Conservation (phyloP, 1,139 yeast species). For the Pichia sp. region DNA sequence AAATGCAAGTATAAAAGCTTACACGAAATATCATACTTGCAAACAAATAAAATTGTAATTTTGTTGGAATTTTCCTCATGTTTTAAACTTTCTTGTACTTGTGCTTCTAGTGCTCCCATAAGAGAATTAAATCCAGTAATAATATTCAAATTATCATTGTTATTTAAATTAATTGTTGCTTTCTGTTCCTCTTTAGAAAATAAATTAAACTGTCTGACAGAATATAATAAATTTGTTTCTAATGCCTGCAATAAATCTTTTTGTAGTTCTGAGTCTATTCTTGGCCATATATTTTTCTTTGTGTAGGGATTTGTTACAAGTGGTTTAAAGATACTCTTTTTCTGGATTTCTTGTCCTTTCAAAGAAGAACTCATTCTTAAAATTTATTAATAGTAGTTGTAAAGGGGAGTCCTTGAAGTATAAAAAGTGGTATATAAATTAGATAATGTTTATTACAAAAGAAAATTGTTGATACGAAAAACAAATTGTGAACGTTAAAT, state of each 20-base stretch:
- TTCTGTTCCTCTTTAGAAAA: constrained; percentile 18
- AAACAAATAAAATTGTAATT: constrained; percentile 45
- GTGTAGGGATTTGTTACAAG: constrained; percentile 57
- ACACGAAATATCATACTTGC: constrained; percentile 49
- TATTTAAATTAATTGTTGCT: neutral
- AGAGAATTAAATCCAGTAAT: constrained; percentile 53
- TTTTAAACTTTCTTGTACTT: constrained; percentile 32
- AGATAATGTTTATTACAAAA: too few relatives aligned
- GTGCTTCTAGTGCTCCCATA: constrained; percentile 43
- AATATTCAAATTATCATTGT: constrained; percentile 31
- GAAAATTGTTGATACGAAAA: too few relatives aligned
- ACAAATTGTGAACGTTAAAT: too few relatives aligned
- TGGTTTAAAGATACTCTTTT: constrained; percentile 45
- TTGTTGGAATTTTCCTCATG: constrained; percentile 13
- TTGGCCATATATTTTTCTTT: constrained; percentile 47
- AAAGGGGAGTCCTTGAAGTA: neutral
- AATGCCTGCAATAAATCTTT: constrained; percentile 38
- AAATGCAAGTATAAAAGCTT: constrained; percentile 43
- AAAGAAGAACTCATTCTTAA: constrained; percentile 2
- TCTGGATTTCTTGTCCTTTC: constrained; percentile 14
- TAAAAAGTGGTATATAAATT: too few relatives aligned
- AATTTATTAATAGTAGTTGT: too few relatives aligned
- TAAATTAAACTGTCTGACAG: constrained; percentile 35
- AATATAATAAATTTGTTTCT: constrained; percentile 32
- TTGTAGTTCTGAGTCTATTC: constrained; percentile 36